Conservation (phyloP, 1,284 basidiomycete species). For the Ceratobasidium sp. region DNA sequence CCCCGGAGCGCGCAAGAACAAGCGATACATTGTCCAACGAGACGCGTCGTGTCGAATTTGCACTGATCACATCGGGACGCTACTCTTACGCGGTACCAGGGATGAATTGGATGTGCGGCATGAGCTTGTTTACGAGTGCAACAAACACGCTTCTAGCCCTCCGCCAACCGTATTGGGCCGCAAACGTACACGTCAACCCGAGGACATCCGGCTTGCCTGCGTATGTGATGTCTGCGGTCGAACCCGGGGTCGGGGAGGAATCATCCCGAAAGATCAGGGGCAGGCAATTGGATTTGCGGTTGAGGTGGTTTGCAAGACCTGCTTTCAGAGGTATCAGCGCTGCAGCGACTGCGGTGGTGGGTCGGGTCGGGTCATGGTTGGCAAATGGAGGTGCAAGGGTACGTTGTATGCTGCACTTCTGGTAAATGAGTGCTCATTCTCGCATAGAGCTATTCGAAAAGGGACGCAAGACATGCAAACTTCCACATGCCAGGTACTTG, state of each 20-base stretch:
- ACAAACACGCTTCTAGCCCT: conserved; percentile 34
- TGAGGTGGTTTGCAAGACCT: conserved; percentile 44
- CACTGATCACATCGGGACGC: conserved; percentile 39
- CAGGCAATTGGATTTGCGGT: conserved; percentile 42
- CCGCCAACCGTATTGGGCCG: conserved; percentile 32
- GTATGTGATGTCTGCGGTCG: conserved; percentile 46
- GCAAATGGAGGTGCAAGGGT: conserved; percentile 46
- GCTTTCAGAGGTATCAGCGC: conserved; percentile 44
- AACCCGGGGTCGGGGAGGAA: conserved; percentile 44
- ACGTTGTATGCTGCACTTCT: neutral
- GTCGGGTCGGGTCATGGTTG: conserved; percentile 44
- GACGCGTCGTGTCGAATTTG: conserved; percentile 40
- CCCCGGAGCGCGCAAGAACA: conserved; percentile 34
- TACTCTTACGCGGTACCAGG: conserved; percentile 44
- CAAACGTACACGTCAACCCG: conserved; percentile 45
- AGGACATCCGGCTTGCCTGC: conserved; percentile 43
- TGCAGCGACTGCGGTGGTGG: conserved; percentile 46
- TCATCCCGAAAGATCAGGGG: conserved; percentile 42
- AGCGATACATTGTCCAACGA: conserved; percentile 36
- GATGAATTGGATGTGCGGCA: conserved; percentile 43
- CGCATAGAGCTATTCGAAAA: conserved; percentile 45
- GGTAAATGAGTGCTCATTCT: neutral
- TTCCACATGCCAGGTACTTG: conserved; percentile 40
- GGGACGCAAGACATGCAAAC: conserved; percentile 43
- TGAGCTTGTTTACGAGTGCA: conserved; percentile 44